A percentile compares a stretch with the other conserved stretches of the same genome.
phyloP scores from a whole-genome alignment of 768 basidiomycete species.

The Basidioascus undulatus region DNA sequence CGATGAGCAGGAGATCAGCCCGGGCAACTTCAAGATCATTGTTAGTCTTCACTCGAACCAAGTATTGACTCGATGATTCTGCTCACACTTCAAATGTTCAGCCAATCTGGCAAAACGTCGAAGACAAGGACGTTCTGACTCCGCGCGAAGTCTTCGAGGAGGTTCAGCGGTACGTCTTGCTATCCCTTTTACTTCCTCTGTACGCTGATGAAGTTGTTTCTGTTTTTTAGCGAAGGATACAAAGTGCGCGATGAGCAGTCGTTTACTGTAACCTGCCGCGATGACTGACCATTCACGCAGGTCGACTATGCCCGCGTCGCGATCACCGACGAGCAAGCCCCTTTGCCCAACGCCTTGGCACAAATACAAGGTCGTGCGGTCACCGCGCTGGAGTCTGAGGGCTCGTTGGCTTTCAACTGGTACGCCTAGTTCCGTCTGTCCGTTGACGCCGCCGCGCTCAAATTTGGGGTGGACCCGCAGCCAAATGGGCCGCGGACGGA shows the following conservation, averaged over 20 bases:
- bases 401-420: too few relatives aligned
- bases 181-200: background rate
- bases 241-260: conserved; percentile 25
- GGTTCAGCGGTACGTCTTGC: conserved; percentile 4
- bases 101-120: background rate
- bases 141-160: conserved; percentile 22
- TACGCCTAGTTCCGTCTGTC: too few relatives aligned
- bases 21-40: background rate
- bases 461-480: too few relatives aligned
- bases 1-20: conserved; percentile 62
- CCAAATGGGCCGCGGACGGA: conserved; percentile 24
- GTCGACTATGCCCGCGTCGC: conserved; percentile 74
- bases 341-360: conserved; percentile 61
- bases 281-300: conserved; percentile 18
- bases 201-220: conserved; percentile 33
- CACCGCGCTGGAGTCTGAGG: conserved; percentile 22
- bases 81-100: too few relatives aligned
- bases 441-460: too few relatives aligned
- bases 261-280: conserved; percentile 5
- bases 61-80: too few relatives aligned
- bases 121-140: conserved; percentile 54
- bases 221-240: conserved; percentile 53
- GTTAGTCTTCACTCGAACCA: too few relatives aligned
- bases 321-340: conserved; percentile 92
- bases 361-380: conserved; percentile 52